A percentile compares a stretch with the other conserved stretches of the same genome.
Conservation (phyloP, 208 protist species). For the Wallacemonas sp. region DNA sequence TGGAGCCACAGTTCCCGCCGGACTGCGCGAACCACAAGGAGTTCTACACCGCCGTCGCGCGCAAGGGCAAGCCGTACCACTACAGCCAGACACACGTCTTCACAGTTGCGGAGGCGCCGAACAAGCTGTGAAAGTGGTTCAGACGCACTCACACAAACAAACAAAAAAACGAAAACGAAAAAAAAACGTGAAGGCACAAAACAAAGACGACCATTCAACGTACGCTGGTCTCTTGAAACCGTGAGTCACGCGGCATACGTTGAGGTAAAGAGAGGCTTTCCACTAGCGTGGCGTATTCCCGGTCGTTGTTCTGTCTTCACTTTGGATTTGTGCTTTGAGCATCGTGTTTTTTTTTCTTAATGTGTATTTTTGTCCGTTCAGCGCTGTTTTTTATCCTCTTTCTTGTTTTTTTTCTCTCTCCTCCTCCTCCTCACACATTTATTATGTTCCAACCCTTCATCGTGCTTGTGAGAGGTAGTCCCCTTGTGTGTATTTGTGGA, state of each 20-base stretch:
- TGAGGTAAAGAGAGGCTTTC: too few species aligned
- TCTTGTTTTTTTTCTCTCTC: slow-evolving; percentile 6
- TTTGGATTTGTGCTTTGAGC: slow-evolving; percentile 1
- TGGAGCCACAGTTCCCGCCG: slow-evolving; percentile 56
- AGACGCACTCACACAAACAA: neutral
- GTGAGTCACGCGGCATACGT: too few species aligned
- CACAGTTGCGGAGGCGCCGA: slow-evolving; percentile 17
- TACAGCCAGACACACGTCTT: slow-evolving; percentile 64
- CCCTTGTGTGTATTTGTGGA: too few species aligned
- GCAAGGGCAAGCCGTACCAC: slow-evolving; percentile 42
- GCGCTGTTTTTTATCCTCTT: neutral
- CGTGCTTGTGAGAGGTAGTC: neutral
- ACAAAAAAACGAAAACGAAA: neutral
- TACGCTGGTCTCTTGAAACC: too few species aligned
- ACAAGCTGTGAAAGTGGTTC: slow-evolving; percentile 23
- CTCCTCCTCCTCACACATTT: neutral
- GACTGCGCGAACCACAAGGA: slow-evolving; percentile 38
- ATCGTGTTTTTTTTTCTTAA: neutral
- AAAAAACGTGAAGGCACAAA: neutral
- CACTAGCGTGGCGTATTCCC: too few species aligned
- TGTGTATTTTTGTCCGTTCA: neutral
- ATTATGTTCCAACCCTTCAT: neutral
- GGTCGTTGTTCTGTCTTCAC: too few species aligned
- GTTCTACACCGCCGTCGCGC: slow-evolving; percentile 34
- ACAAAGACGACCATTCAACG: too few species aligned